phyloP scores from a whole-genome alignment of 2,329 filamentous ascomycete genomes.

The Fusarium vanettenii region DNA sequence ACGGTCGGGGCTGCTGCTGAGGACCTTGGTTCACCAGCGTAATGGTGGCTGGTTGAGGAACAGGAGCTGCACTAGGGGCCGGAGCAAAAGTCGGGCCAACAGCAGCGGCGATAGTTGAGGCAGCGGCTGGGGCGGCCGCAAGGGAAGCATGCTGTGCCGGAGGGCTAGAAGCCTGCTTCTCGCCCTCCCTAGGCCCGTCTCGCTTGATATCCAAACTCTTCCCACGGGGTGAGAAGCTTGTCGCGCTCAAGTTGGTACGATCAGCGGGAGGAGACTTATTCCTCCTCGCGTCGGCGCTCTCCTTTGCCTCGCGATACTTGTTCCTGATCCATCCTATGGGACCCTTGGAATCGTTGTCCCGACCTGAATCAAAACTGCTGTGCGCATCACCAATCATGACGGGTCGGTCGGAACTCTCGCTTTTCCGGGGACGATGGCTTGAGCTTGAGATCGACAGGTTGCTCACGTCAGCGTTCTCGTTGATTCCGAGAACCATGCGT shows the following conservation, averaged over 20 bases:
- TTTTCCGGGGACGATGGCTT: slow-evolving; percentile 60
- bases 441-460: slow-evolving; percentile 76
- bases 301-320: slow-evolving; percentile 71
- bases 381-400: slow-evolving; percentile 54
- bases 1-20: slow-evolving; percentile 10
- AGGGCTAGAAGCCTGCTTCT: slow-evolving; percentile 9
- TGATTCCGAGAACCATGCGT: slow-evolving; percentile 65
- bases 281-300: slow-evolving; percentile 65
- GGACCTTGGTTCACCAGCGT: slow-evolving; percentile 12
- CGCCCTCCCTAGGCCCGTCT: slow-evolving; percentile 44
- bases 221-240: slow-evolving; percentile 52
- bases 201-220: slow-evolving; percentile 63
- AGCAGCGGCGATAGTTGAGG: slow-evolving; percentile 10
- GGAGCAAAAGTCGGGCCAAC: slow-evolving; percentile 1
- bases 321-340: slow-evolving; percentile 69
- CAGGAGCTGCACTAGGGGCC: slow-evolving; percentile 2
- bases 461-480: slow-evolving; percentile 73
- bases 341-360: slow-evolving; percentile 62
- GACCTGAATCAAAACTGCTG: slow-evolving; percentile 51
- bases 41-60: slow-evolving; percentile 19
- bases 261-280: slow-evolving; percentile 66
- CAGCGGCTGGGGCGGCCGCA: slow-evolving; percentile 9
- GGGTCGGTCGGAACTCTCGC: slow-evolving; percentile 61
- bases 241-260: slow-evolving; percentile 39
- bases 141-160: slow-evolving; percentile 18